Evolutionary conservation across 1,139 yeast species (phyloP), one percentile per base, ranked within the genome.

Genomic region (Hyphopichia wangnamkhiaoensis): DNA sequence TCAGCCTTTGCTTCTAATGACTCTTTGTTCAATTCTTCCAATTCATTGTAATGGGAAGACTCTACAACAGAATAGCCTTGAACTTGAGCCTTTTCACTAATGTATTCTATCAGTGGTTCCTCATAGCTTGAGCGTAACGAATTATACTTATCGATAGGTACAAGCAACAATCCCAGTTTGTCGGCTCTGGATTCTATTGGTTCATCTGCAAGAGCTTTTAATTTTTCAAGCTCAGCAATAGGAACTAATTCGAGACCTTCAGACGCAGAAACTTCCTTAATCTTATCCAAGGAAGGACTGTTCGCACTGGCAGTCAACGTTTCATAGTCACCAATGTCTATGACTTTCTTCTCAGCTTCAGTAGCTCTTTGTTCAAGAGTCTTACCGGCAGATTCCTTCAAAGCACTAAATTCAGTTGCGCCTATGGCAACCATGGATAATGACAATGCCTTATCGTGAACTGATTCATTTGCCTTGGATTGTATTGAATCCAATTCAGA

Each of bases 111-210:
- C 8, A 56, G 40, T 31, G 74, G 68, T 2, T 53, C 45, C 3
- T 49, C 49, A 10, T 50, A 33, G 13, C 23, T 19, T 8, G 39
- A 15, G 4, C 48, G 25, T 33, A 52, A 41, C 16, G 46, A 43
- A 8, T 45, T 41, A 33, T 59, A 55, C 4, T 56, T 59, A 3
- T 47, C 53, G 9, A 50, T 46, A 3, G 70, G 56, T 35, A 74
- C 46, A 9, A 72, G 59, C 12, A 59, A 57, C 28, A 69, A 49
- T 5, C 68, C 70, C 15, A 56, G 55, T 16, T 55, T 43, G 30
- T 53, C 56, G 1, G 74, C 74, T 35, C 56, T 59, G n/a, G 56
- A 60, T 35, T 57, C 59, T 23, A 69, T 49, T 2, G 68, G 68
- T 6, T 49, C 39, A 9, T 50, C 37, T 12, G 52, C 34, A 2